These are phyloP conservation scores for Quercus suber DNA, from an alignment of 306 rosid genomes.

Conservation along the genomic window DNA sequence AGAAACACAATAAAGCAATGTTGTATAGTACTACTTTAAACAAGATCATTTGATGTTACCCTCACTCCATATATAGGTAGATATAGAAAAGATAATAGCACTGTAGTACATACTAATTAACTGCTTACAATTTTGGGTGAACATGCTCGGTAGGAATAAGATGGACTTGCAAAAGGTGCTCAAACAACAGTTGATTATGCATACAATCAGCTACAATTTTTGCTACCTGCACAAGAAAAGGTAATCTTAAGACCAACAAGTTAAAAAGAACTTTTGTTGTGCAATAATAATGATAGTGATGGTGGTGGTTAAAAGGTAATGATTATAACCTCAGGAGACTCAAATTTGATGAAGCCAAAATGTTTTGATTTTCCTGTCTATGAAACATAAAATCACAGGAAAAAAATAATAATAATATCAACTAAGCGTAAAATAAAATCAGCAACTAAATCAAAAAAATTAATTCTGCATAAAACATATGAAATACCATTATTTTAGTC, in stretches of 20 bases:
- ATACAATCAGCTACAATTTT: slow-evolving; percentile 82
- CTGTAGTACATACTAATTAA: background rate
- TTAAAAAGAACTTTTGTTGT: background rate
- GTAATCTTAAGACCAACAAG: background rate
- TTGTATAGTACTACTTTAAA: background rate
- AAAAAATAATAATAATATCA: background rate
- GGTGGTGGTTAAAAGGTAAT: background rate
- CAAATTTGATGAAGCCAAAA: slow-evolving; percentile 80
- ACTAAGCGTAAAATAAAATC: background rate
- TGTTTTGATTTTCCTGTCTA: slow-evolving; percentile 83
- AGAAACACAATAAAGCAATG: background rate
- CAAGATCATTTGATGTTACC: background rate
- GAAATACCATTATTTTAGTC: background rate
- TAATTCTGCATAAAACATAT: background rate
- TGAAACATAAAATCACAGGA: slow-evolving; percentile 3
- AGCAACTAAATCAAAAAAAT: background rate
- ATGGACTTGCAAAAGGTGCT: slow-evolving; percentile 72
- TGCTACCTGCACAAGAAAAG: slow-evolving; percentile 63
- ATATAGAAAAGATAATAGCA: too few relatives aligned
- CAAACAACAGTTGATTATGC: slow-evolving; percentile 83
- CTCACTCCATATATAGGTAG: background rate
- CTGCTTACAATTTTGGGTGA: slow-evolving; percentile 72
- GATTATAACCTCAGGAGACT: slow-evolving; percentile 66
- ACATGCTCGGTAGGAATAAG: slow-evolving; percentile 67
- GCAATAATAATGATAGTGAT: background rate